Base-by-base conservation (phyloP, 2,329 filamentous ascomycete genomes). In the Apiospora hydei region DNA sequence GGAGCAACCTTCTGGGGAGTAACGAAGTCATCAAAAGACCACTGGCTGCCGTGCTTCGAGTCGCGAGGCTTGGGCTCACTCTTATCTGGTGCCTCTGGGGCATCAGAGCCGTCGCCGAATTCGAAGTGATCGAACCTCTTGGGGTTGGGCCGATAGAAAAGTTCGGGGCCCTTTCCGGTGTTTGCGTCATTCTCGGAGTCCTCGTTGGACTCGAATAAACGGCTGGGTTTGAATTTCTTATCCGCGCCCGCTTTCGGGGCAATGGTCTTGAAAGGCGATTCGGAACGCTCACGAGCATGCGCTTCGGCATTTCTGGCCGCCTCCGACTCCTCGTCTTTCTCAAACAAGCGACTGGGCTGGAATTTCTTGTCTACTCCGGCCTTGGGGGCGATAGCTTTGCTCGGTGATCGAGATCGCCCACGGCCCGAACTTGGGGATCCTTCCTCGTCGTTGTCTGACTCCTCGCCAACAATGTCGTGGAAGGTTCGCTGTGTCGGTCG, bases 71-170 rank as follows among this genome's bases (percentile, higher is more conserved):
- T 18, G 41, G 66, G 41, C n/a, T 68, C 66, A 13, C 41, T n/a
- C 41, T 44, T n/a, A 84, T 79, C 74, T 84, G 86, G 83, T 24
- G 82, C 82, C 69, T 89, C 86, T 73, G 84, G 82, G 21, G 85
- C 83, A 71, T 90, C 87, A 26, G 85, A 88, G 69, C 90, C 91
- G 75, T 94, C 91, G 72, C 88, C 90, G 79, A 97, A 93, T 73
- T 95, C 92, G 80, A 97, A 97, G 83, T 98, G 96, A 72, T 92
- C 87, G 84, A 91, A 98, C 82, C 94, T 97, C 79, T 90, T 90
- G 2, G 93, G 89, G 81, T 96, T 89, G 8, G 93, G 91, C 78
- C 92, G 87, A 78, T 68, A 68, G 38, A 80, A 77, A 41, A 83
- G 81, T 71, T 82, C 81, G 64, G 79, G 75, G 67, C 82, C 81